These are phyloP conservation scores for Spongiforma sp. DNA, from an alignment of 1,284 basidiomycete genomes.

Conservation along the genomic window DNA sequence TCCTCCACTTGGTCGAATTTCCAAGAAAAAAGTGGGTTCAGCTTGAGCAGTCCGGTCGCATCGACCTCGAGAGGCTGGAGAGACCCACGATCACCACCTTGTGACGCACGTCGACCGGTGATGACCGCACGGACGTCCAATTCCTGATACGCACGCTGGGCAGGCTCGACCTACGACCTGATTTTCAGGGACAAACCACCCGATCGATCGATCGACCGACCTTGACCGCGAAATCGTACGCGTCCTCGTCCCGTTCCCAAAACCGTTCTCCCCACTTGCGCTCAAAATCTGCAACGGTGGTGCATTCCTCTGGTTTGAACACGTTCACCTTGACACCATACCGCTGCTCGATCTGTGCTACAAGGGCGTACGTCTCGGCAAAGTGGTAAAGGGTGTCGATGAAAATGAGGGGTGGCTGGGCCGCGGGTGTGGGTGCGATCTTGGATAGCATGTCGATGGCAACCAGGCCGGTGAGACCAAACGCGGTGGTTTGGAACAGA, in stretches of 20 bases:
- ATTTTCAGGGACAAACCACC: background rate
- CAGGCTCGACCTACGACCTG: constrained; percentile 90
- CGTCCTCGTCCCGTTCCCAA: constrained; percentile 90
- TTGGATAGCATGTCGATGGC: constrained; percentile 93
- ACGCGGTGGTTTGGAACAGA: constrained; percentile 92
- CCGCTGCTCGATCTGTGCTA: constrained; percentile 77
- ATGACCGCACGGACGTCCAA: constrained; percentile 89
- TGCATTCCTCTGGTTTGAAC: constrained; percentile 81
- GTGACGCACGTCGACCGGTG: constrained; percentile 91
- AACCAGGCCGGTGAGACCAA: constrained; percentile 91
- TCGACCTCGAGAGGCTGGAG: constrained; percentile 93
- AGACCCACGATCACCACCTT: constrained; percentile 86
- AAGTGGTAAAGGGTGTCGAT: constrained; percentile 98
- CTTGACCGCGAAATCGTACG: constrained; percentile 95
- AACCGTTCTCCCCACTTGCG: constrained; percentile 79
- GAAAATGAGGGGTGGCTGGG: constrained; percentile 79
- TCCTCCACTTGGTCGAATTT: constrained; percentile 85
- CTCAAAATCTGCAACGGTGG: constrained; percentile 80
- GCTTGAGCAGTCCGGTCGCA: constrained; percentile 89
- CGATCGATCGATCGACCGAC: constrained; percentile 44
- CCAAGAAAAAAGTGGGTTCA: constrained; percentile 96
- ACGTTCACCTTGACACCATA: constrained; percentile 81
- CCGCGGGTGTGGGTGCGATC: constrained; percentile 54
- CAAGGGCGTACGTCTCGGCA: constrained; percentile 88
- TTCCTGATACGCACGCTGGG: constrained; percentile 84